Evolutionary conservation across 257 asterid genomes (phyloP), one percentile per base, ranked within the genome.

Genomic region (Petrea volubilis): DNA sequence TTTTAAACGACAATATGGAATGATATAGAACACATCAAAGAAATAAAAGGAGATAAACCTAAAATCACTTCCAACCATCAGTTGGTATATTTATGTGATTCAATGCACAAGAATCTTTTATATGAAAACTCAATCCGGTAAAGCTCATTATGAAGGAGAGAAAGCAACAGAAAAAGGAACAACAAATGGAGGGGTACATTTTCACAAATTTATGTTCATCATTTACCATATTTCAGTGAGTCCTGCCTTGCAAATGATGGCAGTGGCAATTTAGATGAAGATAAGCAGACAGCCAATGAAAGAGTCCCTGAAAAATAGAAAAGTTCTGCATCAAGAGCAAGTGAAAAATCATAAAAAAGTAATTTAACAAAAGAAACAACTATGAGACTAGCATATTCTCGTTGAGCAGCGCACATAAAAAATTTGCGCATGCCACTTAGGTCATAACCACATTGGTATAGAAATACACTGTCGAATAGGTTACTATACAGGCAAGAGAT

Each of bases 241-340:
- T 69, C n/a, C n/a, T n/a, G n/a, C n/a, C n/a, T n/a, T n/a, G n/a
- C 69, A 69, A 79, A 69, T 50, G 81, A 81, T 23, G 79, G 80
- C 69, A 79, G 76, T 47, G 75, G 91, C 72, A 73, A 69, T 53
- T 79, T 79, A 60, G 91, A 78, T 41, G 96, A 90, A 71, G 93
- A 81, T 74, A 90, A 68, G 79, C 75, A 82, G 71, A 85, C 81
- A 60, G 77, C 84, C 20, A 72, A 84, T 24, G 82, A 77, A 44
- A 79, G 73, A 75, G 81, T 68, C 72, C 96, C 94, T 92, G 86
- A 50, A 77, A 21, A 70, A 71, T n/a, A 21, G 34, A 53, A 58
- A 49, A 3, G 2, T 3, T 44, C 44, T 36, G 50, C 18, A 64
- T 67, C 67, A 50, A 49, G 38, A 52, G 29, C 70, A 63, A 68